phyloP scores from a whole-genome alignment of 495 filamentous ascomycete genomes.

The Aspergillus asperescens region DNA sequence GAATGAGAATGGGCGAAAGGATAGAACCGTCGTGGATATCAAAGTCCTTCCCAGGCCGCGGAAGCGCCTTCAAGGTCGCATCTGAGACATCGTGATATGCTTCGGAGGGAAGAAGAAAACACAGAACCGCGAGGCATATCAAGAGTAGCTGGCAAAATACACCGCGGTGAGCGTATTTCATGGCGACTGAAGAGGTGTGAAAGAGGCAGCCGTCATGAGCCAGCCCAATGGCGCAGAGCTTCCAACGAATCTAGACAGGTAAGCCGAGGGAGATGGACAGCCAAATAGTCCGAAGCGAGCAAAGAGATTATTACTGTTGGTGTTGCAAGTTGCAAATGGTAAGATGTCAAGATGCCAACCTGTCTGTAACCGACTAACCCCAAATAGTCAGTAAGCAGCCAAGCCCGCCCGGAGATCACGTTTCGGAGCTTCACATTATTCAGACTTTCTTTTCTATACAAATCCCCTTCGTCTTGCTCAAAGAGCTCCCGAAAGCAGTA shows the following conservation, averaged over 20 bases:
- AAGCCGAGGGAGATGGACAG: background rate
- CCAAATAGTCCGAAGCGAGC: background rate
- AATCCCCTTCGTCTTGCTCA: background rate
- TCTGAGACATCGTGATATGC: constrained; percentile 75
- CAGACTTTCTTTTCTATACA: background rate
- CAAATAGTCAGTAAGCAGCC: constrained; percentile 1
- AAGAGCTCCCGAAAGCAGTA: background rate
- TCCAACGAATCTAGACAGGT: background rate
- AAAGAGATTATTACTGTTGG: background rate
- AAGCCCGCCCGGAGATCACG: constrained; percentile 7
- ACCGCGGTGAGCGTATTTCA: constrained; percentile 30
- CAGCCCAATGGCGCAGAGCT: background rate
- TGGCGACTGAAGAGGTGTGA: constrained; percentile 13
- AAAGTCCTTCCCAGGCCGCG: constrained; percentile 69
- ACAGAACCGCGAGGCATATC: constrained; percentile 26
- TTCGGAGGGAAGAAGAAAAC: constrained; percentile 24
- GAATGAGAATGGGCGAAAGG: constrained; percentile 82
- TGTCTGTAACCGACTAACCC: constrained; percentile 3
- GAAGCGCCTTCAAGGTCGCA: constrained; percentile 59
- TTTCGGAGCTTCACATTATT: background rate
- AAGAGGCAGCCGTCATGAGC: constrained; percentile 4
- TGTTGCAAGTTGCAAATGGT: background rate
- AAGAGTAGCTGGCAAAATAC: constrained; percentile 24
- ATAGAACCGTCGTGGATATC: constrained; percentile 68
- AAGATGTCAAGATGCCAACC: constrained; percentile 10